Base-by-base conservation (phyloP, 768 basidiomycete species). In the Auriculariales sp. region DNA sequence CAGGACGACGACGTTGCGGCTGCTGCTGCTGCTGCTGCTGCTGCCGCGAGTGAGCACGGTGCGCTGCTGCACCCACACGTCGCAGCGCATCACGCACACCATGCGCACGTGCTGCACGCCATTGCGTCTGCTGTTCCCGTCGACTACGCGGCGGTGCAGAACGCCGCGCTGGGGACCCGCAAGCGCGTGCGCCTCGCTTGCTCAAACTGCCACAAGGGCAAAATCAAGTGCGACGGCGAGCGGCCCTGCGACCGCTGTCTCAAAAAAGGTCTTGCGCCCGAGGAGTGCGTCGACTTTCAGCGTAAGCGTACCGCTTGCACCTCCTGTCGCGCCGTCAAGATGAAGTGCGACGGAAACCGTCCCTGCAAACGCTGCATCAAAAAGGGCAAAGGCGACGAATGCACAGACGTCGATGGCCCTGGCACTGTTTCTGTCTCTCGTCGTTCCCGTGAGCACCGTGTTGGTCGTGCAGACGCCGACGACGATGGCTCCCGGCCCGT, bases 191-290 rank as follows among this genome's bases (percentile, higher is more conserved):
- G 39, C 14, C 39, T 44, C 39, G 39, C 39, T 10, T 44, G 39
- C 39, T 44, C 39, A 19, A 44, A 44, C 39, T 44, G 39, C 39
- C 39, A 44, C 39, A 19, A 25, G 22, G 39, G 39, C 39, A 44
- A 44, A 25, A 44, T 44, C 39, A 44, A 44, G 39, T 44, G 39
- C 39, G 39, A 44, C 39, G 39, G 39, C 39, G 39, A 44, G 39
- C 39, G 39, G 39, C 39, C 39, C 39, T 44, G 39, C 39, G 39
- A 44, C 39, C 39, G 39, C 39, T 44, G 39, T 25, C 39, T 44
- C 19, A 44, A 44, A 19, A 44, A 44, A 25, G 39, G 39, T 25
- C 39, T 44, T 9, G 39, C 39, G 39, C 39, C 39, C 6, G 39
- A 44, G 39, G 39, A 44, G 22, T 44, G 39, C 39, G 27, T 44